Conservation (phyloP, 257 asterid genomes). For the Cordia subcordata region DNA sequence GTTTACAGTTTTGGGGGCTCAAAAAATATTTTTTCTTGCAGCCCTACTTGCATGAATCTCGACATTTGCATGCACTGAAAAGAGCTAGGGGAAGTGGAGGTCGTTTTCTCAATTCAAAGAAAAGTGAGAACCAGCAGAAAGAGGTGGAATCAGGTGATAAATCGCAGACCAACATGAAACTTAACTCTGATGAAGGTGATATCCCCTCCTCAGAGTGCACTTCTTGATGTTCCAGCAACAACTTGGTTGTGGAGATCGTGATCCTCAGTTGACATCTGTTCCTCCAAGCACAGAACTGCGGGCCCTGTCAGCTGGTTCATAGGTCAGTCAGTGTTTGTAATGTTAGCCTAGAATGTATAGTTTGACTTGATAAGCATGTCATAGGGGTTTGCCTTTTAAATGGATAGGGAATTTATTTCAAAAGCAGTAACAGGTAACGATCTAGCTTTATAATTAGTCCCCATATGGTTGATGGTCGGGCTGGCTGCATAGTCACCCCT, state of each 20-base stretch:
- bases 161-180: slow-evolving; percentile 34
- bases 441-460: neutral
- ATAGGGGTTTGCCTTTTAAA: neutral
- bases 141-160: slow-evolving; percentile 43
- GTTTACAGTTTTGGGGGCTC: neutral
- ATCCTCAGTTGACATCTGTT: neutral
- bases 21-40: slow-evolving; percentile 31
- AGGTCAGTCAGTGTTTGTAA: slow-evolving; percentile 2
- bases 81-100: slow-evolving; percentile 89
- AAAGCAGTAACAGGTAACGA: neutral
- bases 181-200: slow-evolving; percentile 33
- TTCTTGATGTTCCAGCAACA: slow-evolving; percentile 25
- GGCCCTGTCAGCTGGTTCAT: neutral
- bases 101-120: slow-evolving; percentile 69
- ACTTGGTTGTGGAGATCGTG: slow-evolving; percentile 3
- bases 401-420: neutral
- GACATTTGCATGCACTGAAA: slow-evolving; percentile 82
- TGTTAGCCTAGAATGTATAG: neutral
- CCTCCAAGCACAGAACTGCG: neutral
- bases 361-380: neutral
- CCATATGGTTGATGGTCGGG: neutral
- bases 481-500: neutral
- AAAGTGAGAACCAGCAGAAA: slow-evolving; percentile 42
- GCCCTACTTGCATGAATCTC: slow-evolving; percentile 97
- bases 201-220: slow-evolving; percentile 30